Conservation (phyloP, 2,329 filamentous ascomycete species). For the Thelonectria discophora region DNA sequence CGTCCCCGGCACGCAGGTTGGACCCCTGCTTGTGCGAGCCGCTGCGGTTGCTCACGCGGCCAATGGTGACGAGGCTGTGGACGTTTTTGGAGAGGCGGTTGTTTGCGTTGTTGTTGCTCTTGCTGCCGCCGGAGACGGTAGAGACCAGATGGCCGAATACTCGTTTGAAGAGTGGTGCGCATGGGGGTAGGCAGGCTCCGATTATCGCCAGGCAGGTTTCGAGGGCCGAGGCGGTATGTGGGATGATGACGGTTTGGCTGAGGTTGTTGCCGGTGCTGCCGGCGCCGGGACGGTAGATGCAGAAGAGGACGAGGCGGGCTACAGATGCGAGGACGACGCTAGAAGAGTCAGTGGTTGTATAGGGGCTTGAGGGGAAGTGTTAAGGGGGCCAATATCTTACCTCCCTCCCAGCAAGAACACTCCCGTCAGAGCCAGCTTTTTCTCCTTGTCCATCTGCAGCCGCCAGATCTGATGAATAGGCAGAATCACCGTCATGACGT, state of each 20-base stretch:
- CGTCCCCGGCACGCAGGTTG: not conserved
- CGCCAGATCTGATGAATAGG: constrained; percentile 19
- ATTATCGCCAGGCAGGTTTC: constrained; percentile 29
- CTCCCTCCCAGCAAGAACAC: constrained; percentile 23
- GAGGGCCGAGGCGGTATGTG: constrained; percentile 30
- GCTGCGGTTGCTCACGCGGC: constrained; percentile 2
- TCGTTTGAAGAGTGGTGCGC: constrained; percentile 19
- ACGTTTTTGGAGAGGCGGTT: not conserved
- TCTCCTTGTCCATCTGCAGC: constrained; percentile 19
- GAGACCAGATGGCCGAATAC: constrained; percentile 21
- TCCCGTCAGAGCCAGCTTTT: constrained; percentile 19
- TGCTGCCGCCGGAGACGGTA: not conserved
- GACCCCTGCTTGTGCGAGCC: not conserved
- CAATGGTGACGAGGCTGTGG: constrained; percentile 11
- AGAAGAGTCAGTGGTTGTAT: too few species aligned
- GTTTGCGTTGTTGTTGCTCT: not conserved
- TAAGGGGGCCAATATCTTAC: too few species aligned
- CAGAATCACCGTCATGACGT: constrained; percentile 7
- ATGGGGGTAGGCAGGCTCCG: constrained; percentile 19
- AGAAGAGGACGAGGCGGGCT: constrained; percentile 13
- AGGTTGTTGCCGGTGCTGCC: constrained; percentile 8
- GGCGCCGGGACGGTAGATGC: constrained; percentile 11
- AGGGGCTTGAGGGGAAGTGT: too few species aligned
- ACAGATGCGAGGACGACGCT: constrained; percentile 25
- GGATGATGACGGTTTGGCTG: constrained; percentile 18